Evolutionary conservation across 2,329 filamentous ascomycete species (phyloP).

Genomic region (Calonectria hawksworthii): DNA sequence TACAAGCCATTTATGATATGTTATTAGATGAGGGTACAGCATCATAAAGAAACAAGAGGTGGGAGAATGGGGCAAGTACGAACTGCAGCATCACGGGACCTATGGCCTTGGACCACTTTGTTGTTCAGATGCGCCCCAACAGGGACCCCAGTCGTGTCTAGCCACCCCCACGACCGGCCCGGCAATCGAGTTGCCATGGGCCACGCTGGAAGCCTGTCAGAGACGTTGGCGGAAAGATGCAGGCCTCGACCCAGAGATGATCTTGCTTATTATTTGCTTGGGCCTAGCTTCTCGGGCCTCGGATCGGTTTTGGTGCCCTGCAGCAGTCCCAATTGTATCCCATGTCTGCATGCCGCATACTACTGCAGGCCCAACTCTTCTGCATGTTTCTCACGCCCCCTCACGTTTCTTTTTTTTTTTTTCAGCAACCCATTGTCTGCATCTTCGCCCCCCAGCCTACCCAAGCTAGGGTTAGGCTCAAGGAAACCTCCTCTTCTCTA

Average conservation of each 20-base stretch:
- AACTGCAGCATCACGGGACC: conserved; percentile 13
- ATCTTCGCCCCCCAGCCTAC: neutral
- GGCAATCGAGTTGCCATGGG: conserved; percentile 15
- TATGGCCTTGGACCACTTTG: neutral
- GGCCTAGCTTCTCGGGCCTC: neutral
- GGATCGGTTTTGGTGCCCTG: conserved; percentile 7
- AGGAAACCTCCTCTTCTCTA: conserved; percentile 31
- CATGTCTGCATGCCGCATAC: neutral
- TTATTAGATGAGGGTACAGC: conserved; percentile 1
- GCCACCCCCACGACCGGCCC: conserved; percentile 23
- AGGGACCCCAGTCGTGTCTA: conserved; percentile 6
- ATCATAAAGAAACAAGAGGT: neutral
- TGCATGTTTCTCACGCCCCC: neutral
- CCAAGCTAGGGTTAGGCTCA: neutral
- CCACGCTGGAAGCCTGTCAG: neutral
- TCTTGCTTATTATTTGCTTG: neutral
- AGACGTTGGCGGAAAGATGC: neutral
- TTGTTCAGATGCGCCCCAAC: conserved; percentile 9
- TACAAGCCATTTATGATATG: neutral
- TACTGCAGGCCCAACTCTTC: conserved; percentile 9
- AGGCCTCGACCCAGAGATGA: neutral
- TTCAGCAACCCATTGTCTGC: neutral
- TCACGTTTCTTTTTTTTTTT: neutral
- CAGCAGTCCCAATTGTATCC: conserved; percentile 4
- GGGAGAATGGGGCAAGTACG: neutral